Evolutionary conservation across 78 protist species (phyloP).

Genomic region (Monosiga brevicollis): DNA sequence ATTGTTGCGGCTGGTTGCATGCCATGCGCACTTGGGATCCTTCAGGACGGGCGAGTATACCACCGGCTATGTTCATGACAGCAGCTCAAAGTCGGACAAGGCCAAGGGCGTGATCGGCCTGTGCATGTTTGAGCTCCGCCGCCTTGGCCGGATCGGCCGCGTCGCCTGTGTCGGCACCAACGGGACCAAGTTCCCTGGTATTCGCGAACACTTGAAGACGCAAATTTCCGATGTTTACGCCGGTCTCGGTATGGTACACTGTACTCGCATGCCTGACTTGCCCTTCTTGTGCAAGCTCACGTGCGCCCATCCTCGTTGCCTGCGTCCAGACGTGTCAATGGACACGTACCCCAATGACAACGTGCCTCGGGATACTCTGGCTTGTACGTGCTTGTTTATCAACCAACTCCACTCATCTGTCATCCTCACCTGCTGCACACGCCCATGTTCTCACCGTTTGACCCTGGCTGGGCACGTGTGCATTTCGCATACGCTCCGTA

Average conservation of each 20-base stretch:
- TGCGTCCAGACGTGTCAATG: not conserved
- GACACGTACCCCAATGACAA: conserved; percentile 26
- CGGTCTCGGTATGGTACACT: too few species aligned
- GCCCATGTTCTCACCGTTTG: too few species aligned
- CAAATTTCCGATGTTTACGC: conserved; percentile 8
- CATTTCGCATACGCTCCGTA: too few species aligned
- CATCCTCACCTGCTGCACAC: too few species aligned
- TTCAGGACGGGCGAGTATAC: conserved; percentile 57
- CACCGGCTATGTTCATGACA: conserved; percentile 25
- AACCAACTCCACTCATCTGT: not conserved
- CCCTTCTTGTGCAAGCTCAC: too few species aligned
- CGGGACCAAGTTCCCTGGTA: conserved; percentile 23
- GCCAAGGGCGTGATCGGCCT: conserved; percentile 36
- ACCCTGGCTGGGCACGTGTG: too few species aligned
- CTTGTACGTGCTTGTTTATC: not conserved
- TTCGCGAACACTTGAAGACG: conserved; percentile 22
- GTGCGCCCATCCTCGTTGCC: too few species aligned
- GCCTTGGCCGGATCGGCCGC: conserved; percentile 9
- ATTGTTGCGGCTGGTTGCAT: too few species aligned
- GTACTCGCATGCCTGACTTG: too few species aligned
- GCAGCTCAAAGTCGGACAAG: conserved; percentile 22
- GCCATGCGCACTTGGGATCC: too few species aligned
- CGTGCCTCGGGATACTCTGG: conserved; percentile 12
- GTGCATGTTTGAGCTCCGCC: conserved; percentile 20
- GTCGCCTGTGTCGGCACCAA: conserved; percentile 24